Evolutionary conservation across 371 early-diverging fungal species (phyloP).

Genomic region (Mortierella sp.): DNA sequence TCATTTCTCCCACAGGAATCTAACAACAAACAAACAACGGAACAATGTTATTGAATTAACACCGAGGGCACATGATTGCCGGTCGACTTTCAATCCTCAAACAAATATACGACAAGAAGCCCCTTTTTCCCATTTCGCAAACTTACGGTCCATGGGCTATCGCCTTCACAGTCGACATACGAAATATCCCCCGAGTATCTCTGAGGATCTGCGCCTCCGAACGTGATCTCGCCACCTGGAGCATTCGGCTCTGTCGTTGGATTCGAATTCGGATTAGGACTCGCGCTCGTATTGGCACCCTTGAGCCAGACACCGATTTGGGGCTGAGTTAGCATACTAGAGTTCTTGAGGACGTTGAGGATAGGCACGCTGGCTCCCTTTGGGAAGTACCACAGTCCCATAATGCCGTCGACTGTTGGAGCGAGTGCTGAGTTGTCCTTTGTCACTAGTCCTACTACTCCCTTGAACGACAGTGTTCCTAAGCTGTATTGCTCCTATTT

Average conservation of each 20-base stretch:
- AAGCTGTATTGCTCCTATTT: conserved; percentile 34
- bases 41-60: not conserved
- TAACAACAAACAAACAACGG: not conserved
- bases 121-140: not conserved
- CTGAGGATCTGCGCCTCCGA: conserved; percentile 69
- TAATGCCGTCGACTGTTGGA: conserved; percentile 35
- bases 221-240: conserved; percentile 68
- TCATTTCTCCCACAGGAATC: conserved; percentile 37
- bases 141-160: conserved; percentile 47
- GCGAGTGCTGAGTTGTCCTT: conserved; percentile 15
- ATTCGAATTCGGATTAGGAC: not conserved
- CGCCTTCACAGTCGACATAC: conserved; percentile 46
- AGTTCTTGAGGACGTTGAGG: conserved; percentile 35
- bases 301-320: conserved; percentile 35
- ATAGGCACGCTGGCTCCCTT: conserved; percentile 24
- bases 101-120: not conserved
- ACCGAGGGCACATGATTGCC: not conserved
- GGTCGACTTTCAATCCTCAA: not conserved
- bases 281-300: not conserved
- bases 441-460: conserved; percentile 24
- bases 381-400: conserved; percentile 50
- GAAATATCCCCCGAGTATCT: conserved; percentile 68
- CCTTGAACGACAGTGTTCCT: conserved; percentile 27
- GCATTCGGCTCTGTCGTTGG: not conserved
- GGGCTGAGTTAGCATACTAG: conserved; percentile 19